Evolutionary conservation across 225 moss, liverwort and hornwort genomes (phyloP).

Genomic region (Neckera pumila): DNA sequence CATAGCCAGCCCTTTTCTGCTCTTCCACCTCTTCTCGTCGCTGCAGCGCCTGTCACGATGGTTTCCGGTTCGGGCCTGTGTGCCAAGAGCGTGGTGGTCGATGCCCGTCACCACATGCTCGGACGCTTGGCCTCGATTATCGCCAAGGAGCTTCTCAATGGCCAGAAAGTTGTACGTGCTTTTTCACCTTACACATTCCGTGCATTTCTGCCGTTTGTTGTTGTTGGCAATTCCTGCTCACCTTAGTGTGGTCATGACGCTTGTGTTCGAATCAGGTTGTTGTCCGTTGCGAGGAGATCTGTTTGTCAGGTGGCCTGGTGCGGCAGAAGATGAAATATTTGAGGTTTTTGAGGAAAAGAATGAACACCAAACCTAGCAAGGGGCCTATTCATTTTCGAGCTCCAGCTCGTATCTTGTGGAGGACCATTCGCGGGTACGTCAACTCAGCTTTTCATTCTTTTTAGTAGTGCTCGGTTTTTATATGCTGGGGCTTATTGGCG

Average conservation of each 20-base stretch:
- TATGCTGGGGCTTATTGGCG: background rate
- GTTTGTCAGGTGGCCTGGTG: slow-evolving; percentile 69
- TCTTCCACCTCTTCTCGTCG: background rate
- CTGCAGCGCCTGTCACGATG: slow-evolving; percentile 21
- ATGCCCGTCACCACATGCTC: slow-evolving; percentile 95
- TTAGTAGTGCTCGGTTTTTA: too few species aligned
- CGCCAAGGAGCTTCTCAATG: slow-evolving; percentile 90
- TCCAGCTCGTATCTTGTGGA: slow-evolving; percentile 70
- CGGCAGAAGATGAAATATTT: slow-evolving; percentile 82
- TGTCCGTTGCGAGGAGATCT: slow-evolving; percentile 63
- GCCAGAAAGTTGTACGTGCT: slow-evolving; percentile 70
- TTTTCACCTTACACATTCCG: background rate
- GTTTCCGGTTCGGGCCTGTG: slow-evolving; percentile 85
- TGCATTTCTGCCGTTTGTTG: background rate
- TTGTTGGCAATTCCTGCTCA: background rate
- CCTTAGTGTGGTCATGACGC: background rate
- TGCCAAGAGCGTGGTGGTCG: slow-evolving; percentile 77
- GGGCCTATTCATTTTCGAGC: slow-evolving; percentile 74
- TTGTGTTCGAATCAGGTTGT: slow-evolving; percentile 33
- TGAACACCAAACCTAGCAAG: slow-evolving; percentile 89
- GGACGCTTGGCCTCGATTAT: slow-evolving; percentile 79
- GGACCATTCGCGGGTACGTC: slow-evolving; percentile 58
- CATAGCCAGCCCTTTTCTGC: background rate
- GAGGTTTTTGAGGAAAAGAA: slow-evolving; percentile 69
- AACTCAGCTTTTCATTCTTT: background rate